phyloP scores from a whole-genome alignment of 2,329 filamentous ascomycete species.

The Penicillium italicum region DNA sequence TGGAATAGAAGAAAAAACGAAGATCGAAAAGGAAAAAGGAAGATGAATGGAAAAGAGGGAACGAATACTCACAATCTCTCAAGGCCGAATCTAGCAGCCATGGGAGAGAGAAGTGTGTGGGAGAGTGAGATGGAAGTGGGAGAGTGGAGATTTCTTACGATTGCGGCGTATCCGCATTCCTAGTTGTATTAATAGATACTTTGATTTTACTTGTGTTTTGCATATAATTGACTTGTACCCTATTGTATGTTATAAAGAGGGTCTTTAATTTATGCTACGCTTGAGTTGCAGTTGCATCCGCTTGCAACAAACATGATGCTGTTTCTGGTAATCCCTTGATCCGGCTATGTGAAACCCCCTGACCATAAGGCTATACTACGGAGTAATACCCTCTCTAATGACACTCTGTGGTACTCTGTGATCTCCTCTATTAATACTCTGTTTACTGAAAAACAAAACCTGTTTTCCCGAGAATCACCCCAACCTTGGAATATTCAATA shows the following conservation, averaged over 20 bases:
- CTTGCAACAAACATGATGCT: not conserved
- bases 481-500: too few relatives aligned
- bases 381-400: too few relatives aligned
- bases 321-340: constrained; percentile 7
- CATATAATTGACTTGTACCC: not conserved
- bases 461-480: too few relatives aligned
- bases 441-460: too few relatives aligned
- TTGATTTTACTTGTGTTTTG: too few relatives aligned
- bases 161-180: constrained; percentile 13
- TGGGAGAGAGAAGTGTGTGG: constrained; percentile 21
- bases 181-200: constrained; percentile 10
- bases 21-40: constrained; percentile 10
- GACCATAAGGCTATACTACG: not conserved
- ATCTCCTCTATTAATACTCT: too few relatives aligned
- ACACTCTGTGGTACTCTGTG: too few relatives aligned
- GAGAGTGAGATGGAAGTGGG: constrained; percentile 26
- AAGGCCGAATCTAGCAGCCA: constrained; percentile 25
- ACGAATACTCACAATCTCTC: constrained; percentile 13
- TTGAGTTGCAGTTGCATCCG: constrained; percentile 2
- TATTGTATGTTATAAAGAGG: too few relatives aligned
- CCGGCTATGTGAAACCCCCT: not conserved
- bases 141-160: constrained; percentile 25
- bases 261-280: not conserved
- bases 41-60: constrained; percentile 9
- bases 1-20: constrained; percentile 9